phyloP scores from a whole-genome alignment of 164 flowering plant species.

The Protea cynaroides region DNA sequence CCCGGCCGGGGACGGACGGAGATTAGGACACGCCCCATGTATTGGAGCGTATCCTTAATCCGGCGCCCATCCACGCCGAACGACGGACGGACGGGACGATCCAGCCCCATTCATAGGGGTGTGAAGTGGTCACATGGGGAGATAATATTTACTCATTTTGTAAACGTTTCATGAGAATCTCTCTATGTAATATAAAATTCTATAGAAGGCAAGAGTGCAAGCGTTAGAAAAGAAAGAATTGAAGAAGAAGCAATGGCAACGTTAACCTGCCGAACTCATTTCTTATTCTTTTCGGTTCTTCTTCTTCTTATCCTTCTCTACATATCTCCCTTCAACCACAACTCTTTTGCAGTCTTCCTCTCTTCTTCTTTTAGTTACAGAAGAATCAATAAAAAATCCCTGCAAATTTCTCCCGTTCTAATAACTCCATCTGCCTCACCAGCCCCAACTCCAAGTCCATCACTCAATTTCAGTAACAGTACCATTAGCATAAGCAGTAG shows the following conservation, averaged over 20 bases:
- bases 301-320: constrained; percentile 4
- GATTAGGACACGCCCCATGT: too few relatives aligned
- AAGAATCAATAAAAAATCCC: not conserved
- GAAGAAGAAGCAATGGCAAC: not conserved
- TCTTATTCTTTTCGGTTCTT: not conserved
- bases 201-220: too few relatives aligned
- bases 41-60: too few relatives aligned
- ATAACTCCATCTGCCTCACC: not conserved
- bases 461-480: not conserved
- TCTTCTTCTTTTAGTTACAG: not conserved
- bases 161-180: too few relatives aligned
- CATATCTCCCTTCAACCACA: not conserved
- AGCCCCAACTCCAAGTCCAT: not conserved
- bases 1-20: too few relatives aligned
- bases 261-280: not conserved
- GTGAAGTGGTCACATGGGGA: too few relatives aligned
- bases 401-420: not conserved
- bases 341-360: not conserved
- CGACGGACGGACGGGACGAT: too few relatives aligned
- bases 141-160: too few relatives aligned
- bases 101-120: too few relatives aligned
- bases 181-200: too few relatives aligned
- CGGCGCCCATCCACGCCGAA: too few relatives aligned
- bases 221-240: too few relatives aligned
- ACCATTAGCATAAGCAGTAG: not conserved